Conservation (phyloP, 176 grass and related monocot species). For the Calamus simplicifolius region DNA sequence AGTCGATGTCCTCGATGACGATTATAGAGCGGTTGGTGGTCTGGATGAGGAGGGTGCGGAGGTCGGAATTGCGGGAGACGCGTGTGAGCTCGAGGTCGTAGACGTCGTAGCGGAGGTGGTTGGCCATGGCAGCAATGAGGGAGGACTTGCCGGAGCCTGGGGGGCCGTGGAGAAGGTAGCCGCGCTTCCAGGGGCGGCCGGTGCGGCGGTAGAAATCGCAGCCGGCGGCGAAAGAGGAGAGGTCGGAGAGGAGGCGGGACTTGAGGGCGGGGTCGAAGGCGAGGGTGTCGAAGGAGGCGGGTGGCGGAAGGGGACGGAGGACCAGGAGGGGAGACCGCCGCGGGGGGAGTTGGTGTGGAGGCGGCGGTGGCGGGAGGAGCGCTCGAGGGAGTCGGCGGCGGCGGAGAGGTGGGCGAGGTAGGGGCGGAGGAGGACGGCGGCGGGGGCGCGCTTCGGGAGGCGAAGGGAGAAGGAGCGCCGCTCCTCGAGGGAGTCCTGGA, state of each 20-base stretch:
- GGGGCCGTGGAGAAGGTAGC: slow-evolving; percentile 81
- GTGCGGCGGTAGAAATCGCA: slow-evolving; percentile 79
- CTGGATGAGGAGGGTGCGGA: slow-evolving; percentile 74
- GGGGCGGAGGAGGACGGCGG: slow-evolving; percentile 53
- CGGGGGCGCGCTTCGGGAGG: slow-evolving; percentile 60
- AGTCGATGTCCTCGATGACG: slow-evolving; percentile 96
- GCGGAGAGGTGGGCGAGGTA: slow-evolving; percentile 66
- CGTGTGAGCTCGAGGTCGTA: slow-evolving; percentile 93
- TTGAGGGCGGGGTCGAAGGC: slow-evolving; percentile 68
- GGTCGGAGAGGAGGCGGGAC: slow-evolving; percentile 55
- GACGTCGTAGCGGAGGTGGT: slow-evolving; percentile 89
- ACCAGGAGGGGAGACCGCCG: slow-evolving; percentile 40
- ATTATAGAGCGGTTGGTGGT: slow-evolving; percentile 87
- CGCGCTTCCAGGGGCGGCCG: slow-evolving; percentile 77
- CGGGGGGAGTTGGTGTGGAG: slow-evolving; percentile 65
- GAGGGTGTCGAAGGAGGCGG: slow-evolving; percentile 81
- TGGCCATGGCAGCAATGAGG: slow-evolving; percentile 90
- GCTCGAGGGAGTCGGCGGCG: slow-evolving; percentile 62
- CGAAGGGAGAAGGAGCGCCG: slow-evolving; percentile 78
- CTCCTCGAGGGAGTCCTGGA: slow-evolving; percentile 95
- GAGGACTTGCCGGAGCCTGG: slow-evolving; percentile 86
- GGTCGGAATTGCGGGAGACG: slow-evolving; percentile 64
- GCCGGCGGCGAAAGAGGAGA: slow-evolving; percentile 55
- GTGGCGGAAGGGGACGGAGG: slow-evolving; percentile 80
- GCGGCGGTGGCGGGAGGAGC: slow-evolving; percentile 61